These are phyloP conservation scores for Hylodesmum podocarpum DNA, from an alignment of 306 rosid genomes.

Conservation along the genomic window DNA sequence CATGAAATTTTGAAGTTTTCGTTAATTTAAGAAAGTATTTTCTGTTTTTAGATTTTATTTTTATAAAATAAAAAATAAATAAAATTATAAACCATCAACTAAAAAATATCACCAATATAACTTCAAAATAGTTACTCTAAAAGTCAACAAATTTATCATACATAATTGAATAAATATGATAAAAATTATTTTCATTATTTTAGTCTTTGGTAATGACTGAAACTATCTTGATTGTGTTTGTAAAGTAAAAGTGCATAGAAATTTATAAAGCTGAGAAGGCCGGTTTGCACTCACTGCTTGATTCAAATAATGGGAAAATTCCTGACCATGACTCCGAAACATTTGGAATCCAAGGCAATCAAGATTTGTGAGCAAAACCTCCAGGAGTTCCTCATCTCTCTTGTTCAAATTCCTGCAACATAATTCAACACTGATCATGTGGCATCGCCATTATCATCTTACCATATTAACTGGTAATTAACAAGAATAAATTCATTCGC, in stretches of 20 bases:
- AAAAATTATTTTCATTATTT: background rate
- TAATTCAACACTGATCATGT: background rate
- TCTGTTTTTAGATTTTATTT: background rate
- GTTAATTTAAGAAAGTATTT: background rate
- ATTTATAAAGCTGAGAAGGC: background rate
- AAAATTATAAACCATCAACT: too few relatives aligned
- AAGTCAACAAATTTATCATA: too few relatives aligned
- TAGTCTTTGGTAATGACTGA: too few relatives aligned
- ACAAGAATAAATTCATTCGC: background rate
- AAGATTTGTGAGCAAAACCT: conserved; percentile 53
- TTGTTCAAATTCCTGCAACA: conserved; percentile 47
- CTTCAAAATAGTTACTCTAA: too few relatives aligned
- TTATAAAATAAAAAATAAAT: too few relatives aligned
- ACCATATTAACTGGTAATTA: background rate
- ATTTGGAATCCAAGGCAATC: conserved; percentile 51
- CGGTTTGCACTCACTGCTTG: conserved; percentile 55
- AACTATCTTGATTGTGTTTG: background rate
- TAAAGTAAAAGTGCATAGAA: background rate
- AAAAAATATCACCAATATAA: too few relatives aligned
- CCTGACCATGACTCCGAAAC: conserved; percentile 44
- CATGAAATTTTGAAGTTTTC: background rate
- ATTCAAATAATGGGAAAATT: conserved; percentile 45
- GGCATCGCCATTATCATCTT: background rate
- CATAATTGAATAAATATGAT: background rate
- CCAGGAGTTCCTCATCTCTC: conserved; percentile 46